These are phyloP conservation scores for Globisporangium okanoganense DNA, from an alignment of 352 stramenopile species.

Conservation along the genomic window DNA sequence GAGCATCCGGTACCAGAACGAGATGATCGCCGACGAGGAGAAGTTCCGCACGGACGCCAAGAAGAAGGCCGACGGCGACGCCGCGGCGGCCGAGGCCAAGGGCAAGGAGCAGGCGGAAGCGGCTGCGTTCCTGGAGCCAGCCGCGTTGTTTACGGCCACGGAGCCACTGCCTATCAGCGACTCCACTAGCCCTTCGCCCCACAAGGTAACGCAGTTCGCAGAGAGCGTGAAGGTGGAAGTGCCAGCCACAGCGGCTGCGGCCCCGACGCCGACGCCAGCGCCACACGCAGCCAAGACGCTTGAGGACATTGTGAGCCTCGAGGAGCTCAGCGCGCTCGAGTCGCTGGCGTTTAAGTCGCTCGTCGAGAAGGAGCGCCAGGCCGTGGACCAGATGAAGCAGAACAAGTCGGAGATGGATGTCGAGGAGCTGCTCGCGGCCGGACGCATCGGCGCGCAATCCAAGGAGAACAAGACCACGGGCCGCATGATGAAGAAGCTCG, in stretches of 20 bases:
- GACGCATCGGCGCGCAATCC: slow-evolving; percentile 70
- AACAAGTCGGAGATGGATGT: slow-evolving; percentile 90
- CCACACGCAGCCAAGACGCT: slow-evolving; percentile 51
- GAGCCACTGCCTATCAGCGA: background rate
- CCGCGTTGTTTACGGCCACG: background rate
- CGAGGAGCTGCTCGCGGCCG: slow-evolving; percentile 69
- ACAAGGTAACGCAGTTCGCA: slow-evolving; percentile 15
- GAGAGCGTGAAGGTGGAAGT: slow-evolving; percentile 4
- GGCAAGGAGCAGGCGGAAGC: slow-evolving; percentile 20
- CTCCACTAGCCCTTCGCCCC: background rate
- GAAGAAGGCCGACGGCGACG: slow-evolving; percentile 75
- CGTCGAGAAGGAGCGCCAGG: slow-evolving; percentile 84
- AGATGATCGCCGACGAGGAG: slow-evolving; percentile 91
- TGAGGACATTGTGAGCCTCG: slow-evolving; percentile 76
- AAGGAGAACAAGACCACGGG: slow-evolving; percentile 89
- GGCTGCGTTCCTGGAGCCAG: slow-evolving; percentile 8
- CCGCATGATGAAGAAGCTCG: slow-evolving; percentile 90
- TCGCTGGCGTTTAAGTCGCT: slow-evolving; percentile 85
- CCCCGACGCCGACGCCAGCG: slow-evolving; percentile 16
- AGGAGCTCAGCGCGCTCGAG: slow-evolving; percentile 78
- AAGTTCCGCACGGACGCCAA: slow-evolving; percentile 87
- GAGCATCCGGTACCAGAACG: slow-evolving; percentile 95
- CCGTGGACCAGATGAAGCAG: slow-evolving; percentile 81
- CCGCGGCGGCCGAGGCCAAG: slow-evolving; percentile 29
- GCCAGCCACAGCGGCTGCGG: slow-evolving; percentile 9